These are phyloP conservation scores for Globisporangium spiculum DNA, from an alignment of 352 stramenopile genomes.

Conservation along the genomic window DNA sequence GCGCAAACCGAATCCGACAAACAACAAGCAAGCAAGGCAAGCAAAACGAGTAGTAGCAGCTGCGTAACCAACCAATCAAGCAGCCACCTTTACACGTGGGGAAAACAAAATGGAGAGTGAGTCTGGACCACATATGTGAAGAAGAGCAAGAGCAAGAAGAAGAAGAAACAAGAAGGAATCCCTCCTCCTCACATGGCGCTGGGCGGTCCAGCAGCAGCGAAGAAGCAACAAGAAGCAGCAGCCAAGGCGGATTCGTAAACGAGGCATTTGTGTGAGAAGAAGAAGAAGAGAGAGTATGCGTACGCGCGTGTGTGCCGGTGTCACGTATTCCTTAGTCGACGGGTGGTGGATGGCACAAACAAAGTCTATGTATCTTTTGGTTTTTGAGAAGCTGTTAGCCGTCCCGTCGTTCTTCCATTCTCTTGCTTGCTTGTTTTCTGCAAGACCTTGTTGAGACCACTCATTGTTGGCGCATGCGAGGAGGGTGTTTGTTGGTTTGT, in stretches of 20 bases:
- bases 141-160: not conserved
- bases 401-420: not conserved
- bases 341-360: not conserved
- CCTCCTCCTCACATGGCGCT: not conserved
- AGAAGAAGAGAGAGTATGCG: not conserved
- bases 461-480: not conserved
- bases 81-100: not conserved
- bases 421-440: not conserved
- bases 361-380: conserved; percentile 6
- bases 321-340: not conserved
- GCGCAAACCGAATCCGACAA: not conserved
- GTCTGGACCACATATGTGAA: conserved; percentile 1
- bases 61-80: not conserved
- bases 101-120: not conserved
- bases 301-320: not conserved
- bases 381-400: not conserved
- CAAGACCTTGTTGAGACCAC: not conserved
- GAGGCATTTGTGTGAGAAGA: conserved; percentile 8
- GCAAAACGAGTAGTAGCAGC: conserved; percentile 8
- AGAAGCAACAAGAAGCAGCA: not conserved
- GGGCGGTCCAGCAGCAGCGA: conserved; percentile 3
- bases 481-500: not conserved
- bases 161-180: not conserved
- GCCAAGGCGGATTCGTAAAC: not conserved
- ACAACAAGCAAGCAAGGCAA: not conserved